phyloP scores from a whole-genome alignment of 108 stramenopile species.

The Cyclostephanos invisitatus region DNA sequence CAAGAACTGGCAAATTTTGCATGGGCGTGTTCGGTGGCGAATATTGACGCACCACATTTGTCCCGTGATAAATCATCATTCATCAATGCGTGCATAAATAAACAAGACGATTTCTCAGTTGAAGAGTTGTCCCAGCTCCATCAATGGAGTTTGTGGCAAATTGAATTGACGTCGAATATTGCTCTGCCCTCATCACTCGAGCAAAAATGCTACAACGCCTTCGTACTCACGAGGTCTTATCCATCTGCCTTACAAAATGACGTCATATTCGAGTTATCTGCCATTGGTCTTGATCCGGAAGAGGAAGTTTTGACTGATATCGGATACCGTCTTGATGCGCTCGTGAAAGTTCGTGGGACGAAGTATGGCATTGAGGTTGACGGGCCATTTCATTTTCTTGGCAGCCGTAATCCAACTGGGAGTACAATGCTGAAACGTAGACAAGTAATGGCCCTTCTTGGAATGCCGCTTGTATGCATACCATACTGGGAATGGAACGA shows the following conservation, averaged over 20 bases:
- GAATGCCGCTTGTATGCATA: background rate
- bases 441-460: background rate
- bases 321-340: constrained; percentile 3
- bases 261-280: background rate
- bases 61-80: constrained; percentile 17
- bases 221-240: background rate
- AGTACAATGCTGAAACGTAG: constrained; percentile 5
- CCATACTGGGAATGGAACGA: constrained; percentile 3
- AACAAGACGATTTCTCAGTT: constrained; percentile 11
- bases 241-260: constrained; percentile 7
- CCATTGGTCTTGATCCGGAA: background rate
- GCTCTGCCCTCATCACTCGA: background rate
- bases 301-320: background rate
- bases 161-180: background rate
- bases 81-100: constrained; percentile 6
- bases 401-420: background rate
- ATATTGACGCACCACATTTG: constrained; percentile 17
- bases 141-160: constrained; percentile 6
- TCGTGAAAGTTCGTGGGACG: background rate
- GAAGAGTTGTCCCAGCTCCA: constrained; percentile 17
- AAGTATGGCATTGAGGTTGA: constrained; percentile 4
- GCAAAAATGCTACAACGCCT: background rate
- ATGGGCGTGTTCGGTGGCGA: constrained; percentile 31
- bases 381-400: constrained; percentile 4
- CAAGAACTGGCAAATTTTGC: constrained; percentile 39